A percentile compares a stretch with the other conserved stretches of the same genome.
Conservation (phyloP, 768 basidiomycete genomes). For the Mycena haematopus region DNA sequence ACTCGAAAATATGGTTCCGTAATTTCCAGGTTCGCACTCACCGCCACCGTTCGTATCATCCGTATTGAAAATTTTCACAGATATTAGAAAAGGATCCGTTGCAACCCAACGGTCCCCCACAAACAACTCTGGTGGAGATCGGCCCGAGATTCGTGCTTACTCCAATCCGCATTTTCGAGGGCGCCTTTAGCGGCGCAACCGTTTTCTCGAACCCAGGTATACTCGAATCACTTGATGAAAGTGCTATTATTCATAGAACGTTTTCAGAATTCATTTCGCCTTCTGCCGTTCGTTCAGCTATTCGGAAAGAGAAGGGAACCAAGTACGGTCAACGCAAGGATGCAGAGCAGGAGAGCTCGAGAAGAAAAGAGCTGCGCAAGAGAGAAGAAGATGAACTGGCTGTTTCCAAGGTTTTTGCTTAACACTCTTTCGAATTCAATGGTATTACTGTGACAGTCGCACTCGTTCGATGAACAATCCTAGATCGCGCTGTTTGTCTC, state of each 20-base stretch:
- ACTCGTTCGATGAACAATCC: neutral
- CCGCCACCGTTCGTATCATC: neutral
- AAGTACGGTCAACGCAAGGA: constrained; percentile 87
- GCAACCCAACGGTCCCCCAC: constrained; percentile 84
- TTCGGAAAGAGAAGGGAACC: constrained; percentile 74
- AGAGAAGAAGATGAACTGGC: constrained; percentile 80
- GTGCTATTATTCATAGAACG: constrained; percentile 1
- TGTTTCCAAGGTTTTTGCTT: constrained; percentile 91
- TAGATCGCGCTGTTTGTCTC: constrained; percentile 7
- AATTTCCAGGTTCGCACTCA: constrained; percentile 87
- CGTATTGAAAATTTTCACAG: constrained; percentile 47
- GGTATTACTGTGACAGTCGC: neutral
- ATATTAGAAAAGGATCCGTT: constrained; percentile 94
- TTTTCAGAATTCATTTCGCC: constrained; percentile 89
- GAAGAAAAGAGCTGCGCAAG: constrained; percentile 67
- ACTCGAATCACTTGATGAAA: constrained; percentile 32
- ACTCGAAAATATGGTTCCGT: constrained; percentile 98
- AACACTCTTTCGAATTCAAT: constrained; percentile 33
- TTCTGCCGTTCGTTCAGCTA: constrained; percentile 72
- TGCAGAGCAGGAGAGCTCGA: constrained; percentile 68
- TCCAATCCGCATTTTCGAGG: constrained; percentile 98
- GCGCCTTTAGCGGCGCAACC: constrained; percentile 93
- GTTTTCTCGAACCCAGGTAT: constrained; percentile 94
- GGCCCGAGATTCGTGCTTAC: constrained; percentile 97
- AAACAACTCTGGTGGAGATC: constrained; percentile 92